These are phyloP conservation scores for Pholiota microspora DNA, from an alignment of 768 basidiomycete species.

Conservation along the genomic window DNA sequence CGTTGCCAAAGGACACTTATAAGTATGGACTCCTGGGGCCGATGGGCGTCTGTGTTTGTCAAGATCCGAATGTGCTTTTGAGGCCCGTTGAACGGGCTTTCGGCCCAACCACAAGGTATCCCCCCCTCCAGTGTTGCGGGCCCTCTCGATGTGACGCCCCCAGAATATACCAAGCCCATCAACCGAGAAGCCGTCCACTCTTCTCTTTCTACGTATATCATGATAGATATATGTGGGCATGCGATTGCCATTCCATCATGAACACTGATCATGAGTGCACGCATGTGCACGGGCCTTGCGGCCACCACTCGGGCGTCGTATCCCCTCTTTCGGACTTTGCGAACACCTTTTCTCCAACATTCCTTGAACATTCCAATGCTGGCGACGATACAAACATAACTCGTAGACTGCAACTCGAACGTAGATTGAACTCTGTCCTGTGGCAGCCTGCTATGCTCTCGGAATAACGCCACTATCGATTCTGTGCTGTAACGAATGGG, in stretches of 20 bases:
- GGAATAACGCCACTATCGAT: no score
- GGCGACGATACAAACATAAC: no score
- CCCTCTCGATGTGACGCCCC: background rate
- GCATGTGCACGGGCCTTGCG: background rate
- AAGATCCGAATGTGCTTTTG: conserved; percentile 19
- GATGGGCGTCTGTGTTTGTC: conserved; percentile 5
- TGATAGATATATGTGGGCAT: no score
- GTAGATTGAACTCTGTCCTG: no score
- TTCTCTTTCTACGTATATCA: background rate
- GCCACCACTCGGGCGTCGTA: background rate
- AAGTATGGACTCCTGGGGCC: conserved; percentile 13
- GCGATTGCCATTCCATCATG: background rate
- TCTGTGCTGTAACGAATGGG: no score
- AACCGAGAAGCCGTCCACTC: background rate
- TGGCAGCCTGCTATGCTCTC: no score
- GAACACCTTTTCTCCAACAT: no score
- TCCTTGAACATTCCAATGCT: no score
- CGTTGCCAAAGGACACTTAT: background rate
- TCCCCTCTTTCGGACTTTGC: background rate
- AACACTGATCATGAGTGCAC: background rate
- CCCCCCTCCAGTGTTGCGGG: no score
- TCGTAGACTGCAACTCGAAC: no score
- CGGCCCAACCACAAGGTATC: background rate
- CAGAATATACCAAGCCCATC: background rate
- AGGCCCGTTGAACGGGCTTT: background rate